Evolutionary conservation across 2,329 filamentous ascomycete species (phyloP).

Genomic region (Phialophora verrucosa): DNA sequence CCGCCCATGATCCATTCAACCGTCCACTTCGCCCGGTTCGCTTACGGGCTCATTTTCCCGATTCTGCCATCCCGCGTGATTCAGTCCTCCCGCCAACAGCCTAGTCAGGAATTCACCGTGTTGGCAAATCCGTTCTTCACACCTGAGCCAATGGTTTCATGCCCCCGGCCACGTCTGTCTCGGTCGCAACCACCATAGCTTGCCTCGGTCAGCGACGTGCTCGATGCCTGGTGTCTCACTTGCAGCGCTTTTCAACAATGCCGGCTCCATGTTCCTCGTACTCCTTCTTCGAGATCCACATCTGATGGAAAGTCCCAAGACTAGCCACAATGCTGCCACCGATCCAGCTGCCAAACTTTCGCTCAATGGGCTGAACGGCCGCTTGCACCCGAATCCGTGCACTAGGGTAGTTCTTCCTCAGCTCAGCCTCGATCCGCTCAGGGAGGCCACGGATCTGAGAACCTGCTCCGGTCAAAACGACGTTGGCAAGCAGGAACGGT

Average conservation of each 20-base stretch:
- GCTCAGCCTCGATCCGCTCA: slow-evolving; percentile 84
- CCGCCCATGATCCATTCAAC: background rate
- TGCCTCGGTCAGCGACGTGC: slow-evolving; percentile 1
- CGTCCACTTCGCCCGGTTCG: slow-evolving; percentile 1
- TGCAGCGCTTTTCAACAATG: slow-evolving; percentile 96
- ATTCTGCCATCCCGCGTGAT: slow-evolving; percentile 13
- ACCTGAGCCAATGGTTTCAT: slow-evolving; percentile 16
- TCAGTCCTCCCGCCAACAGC: background rate
- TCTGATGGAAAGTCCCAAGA: slow-evolving; percentile 96
- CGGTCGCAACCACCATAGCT: background rate
- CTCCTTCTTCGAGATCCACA: slow-evolving; percentile 98
- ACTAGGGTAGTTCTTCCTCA: slow-evolving; percentile 80
- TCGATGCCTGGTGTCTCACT: slow-evolving; percentile 58
- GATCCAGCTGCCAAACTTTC: slow-evolving; percentile 93
- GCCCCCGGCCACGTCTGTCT: slow-evolving; percentile 3
- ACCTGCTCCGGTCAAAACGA: slow-evolving; percentile 89
- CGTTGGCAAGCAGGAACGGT: slow-evolving; percentile 80
- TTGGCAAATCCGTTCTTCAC: background rate
- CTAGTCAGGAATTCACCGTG: slow-evolving; percentile 1
- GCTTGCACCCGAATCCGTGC: slow-evolving; percentile 88
- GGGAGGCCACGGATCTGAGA: slow-evolving; percentile 90
- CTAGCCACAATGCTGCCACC: slow-evolving; percentile 95
- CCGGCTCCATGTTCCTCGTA: slow-evolving; percentile 92
- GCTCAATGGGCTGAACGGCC: slow-evolving; percentile 81
- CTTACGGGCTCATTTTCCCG: slow-evolving; percentile 7